phyloP scores from a whole-genome alignment of 176 grass and related monocot genomes.

The Chloris gayana region DNA sequence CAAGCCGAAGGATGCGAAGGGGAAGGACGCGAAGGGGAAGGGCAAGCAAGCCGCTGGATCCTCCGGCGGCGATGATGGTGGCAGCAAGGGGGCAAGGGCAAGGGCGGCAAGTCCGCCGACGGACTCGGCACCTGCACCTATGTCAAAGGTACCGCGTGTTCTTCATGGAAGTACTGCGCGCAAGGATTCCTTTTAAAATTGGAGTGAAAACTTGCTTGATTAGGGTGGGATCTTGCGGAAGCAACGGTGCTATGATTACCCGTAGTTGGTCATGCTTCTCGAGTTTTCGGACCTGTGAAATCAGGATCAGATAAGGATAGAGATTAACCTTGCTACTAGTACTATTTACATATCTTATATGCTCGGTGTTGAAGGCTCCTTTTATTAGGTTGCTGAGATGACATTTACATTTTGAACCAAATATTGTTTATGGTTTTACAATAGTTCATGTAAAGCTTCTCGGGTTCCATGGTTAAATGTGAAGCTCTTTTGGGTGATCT shows the following conservation, averaged over 20 bases:
- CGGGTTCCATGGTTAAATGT: neutral
- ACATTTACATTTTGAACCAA: neutral
- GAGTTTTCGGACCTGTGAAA: neutral
- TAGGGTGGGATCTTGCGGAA: constrained; percentile 15
- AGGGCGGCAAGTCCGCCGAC: constrained; percentile 79
- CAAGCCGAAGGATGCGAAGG: constrained; percentile 69
- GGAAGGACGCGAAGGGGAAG: constrained; percentile 79
- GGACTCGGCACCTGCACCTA: constrained; percentile 95
- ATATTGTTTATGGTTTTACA: neutral
- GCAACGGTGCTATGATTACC: neutral
- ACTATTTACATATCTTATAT: neutral
- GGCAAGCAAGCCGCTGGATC: constrained; percentile 74
- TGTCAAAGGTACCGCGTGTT: constrained; percentile 66
- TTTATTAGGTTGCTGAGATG: neutral
- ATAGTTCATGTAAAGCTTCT: neutral
- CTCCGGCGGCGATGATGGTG: constrained; percentile 47
- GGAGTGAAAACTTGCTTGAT: neutral
- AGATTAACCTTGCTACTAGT: neutral
- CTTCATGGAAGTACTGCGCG: neutral
- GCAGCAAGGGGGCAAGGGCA: constrained; percentile 74
- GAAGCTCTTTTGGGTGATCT: neutral
- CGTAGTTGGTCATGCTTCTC: neutral
- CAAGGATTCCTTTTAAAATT: neutral
- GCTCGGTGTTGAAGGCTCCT: neutral
- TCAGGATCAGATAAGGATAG: neutral